phyloP scores from a whole-genome alignment of 2,329 filamentous ascomycete species.

The Xylaria sp. region DNA sequence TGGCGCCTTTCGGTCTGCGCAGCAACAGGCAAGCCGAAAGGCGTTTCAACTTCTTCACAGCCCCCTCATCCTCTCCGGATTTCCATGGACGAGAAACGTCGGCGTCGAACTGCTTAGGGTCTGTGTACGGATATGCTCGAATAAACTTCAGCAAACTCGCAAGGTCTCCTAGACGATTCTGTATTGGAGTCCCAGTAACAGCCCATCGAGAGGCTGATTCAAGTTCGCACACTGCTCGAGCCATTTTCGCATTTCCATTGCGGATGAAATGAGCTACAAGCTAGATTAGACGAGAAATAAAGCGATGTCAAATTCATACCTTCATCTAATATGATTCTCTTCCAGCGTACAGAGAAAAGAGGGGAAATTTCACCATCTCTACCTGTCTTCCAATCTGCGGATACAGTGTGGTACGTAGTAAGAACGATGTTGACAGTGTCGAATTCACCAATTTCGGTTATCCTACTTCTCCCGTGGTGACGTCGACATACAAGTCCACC shows the following conservation, averaged over 20 bases:
- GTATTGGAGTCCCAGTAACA: slow-evolving; percentile 61
- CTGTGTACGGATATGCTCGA: slow-evolving; percentile 55
- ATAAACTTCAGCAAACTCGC: slow-evolving; percentile 57
- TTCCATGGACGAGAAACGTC: slow-evolving; percentile 57
- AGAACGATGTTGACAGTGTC: neutral
- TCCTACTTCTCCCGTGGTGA: neutral
- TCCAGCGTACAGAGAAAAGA: neutral
- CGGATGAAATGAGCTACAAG: slow-evolving; percentile 54
- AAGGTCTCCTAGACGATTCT: slow-evolving; percentile 59
- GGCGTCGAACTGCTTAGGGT: slow-evolving; percentile 53
- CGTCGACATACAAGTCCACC: neutral
- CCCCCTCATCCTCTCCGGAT: slow-evolving; percentile 50
- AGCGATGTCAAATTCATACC: neutral
- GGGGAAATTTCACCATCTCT: neutral
- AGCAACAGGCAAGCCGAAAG: slow-evolving; percentile 39
- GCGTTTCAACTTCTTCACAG: slow-evolving; percentile 53
- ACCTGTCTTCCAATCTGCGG: neutral
- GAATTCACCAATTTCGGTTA: neutral
- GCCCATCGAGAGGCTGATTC: slow-evolving; percentile 55
- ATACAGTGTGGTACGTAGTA: slow-evolving; percentile 1
- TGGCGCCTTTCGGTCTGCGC: neutral
- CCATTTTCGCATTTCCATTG: slow-evolving; percentile 50
- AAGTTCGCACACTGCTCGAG: slow-evolving; percentile 35
- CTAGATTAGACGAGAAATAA: neutral
- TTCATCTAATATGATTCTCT: neutral